Evolutionary conservation across 352 stramenopile genomes (phyloP).

Genomic region (Phytophthora nicotianae): DNA sequence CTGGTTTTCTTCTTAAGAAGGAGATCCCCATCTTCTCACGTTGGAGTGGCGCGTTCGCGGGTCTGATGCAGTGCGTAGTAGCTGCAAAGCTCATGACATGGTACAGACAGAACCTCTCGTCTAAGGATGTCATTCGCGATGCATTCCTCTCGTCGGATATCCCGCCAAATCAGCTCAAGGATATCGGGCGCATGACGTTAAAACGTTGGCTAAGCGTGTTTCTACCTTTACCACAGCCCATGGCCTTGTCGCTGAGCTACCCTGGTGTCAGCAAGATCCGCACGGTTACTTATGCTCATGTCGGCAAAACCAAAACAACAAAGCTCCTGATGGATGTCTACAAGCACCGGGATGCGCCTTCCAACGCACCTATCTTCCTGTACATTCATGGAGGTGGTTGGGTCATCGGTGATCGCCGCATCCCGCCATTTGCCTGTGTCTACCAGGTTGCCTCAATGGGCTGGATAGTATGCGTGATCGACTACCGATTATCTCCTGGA

Average conservation of each 20-base stretch:
- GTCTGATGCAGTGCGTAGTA: conserved; percentile 50
- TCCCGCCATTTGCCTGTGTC: conserved; percentile 52
- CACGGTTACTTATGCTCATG: conserved; percentile 57
- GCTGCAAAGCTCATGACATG: conserved; percentile 47
- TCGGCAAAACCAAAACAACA: conserved; percentile 56
- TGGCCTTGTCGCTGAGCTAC: conserved; percentile 51
- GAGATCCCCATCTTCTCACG: conserved; percentile 54
- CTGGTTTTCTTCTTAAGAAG: conserved; percentile 45
- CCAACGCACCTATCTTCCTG: conserved; percentile 67
- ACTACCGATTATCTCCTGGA: conserved; percentile 71
- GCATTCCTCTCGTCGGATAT: conserved; percentile 45
- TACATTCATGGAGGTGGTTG: conserved; percentile 75
- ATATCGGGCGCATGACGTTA: conserved; percentile 49
- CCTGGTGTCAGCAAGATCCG: conserved; percentile 46
- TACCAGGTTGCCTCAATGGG: conserved; percentile 62
- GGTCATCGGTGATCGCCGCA: conserved; percentile 60
- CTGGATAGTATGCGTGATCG: conserved; percentile 72
- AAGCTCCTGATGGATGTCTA: conserved; percentile 75
- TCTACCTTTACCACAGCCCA: conserved; percentile 55
- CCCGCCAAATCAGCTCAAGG: conserved; percentile 27
- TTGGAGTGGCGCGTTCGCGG: conserved; percentile 54
- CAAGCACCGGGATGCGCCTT: conserved; percentile 38
- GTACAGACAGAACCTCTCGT: conserved; percentile 50
- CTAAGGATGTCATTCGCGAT: conserved; percentile 46
- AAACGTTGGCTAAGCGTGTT: conserved; percentile 60